phyloP scores from a whole-genome alignment of 768 basidiomycete genomes.

The Leccinum truebloodii region DNA sequence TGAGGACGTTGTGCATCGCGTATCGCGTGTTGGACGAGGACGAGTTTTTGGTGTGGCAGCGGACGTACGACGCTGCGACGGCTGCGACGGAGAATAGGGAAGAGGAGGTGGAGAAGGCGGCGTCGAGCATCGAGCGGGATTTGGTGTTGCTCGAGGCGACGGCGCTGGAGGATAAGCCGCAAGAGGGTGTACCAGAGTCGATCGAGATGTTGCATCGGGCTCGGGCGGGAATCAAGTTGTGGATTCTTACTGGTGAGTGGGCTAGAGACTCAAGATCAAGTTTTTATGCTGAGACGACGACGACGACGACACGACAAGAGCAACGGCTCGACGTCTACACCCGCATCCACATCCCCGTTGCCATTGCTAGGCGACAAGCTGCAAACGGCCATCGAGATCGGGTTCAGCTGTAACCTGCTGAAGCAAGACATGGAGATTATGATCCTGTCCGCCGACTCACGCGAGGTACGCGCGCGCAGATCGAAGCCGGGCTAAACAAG shows the following conservation, averaged over 20 bases:
- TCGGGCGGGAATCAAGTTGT: conserved; percentile 81
- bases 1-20: conserved; percentile 90
- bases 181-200: conserved; percentile 95
- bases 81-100: conserved; percentile 78
- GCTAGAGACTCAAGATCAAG: no score
- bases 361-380: conserved; percentile 78
- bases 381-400: conserved; percentile 98
- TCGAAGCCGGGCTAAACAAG: conserved; percentile 88
- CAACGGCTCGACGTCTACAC: no score
- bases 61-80: conserved; percentile 80
- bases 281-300: background rate
- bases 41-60: conserved; percentile 81
- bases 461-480: conserved; percentile 76
- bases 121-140: conserved; percentile 79
- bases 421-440: conserved; percentile 96
- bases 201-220: conserved; percentile 90
- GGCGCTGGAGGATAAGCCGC: conserved; percentile 95
- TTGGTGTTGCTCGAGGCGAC: conserved; percentile 91
- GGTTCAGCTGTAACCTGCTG: conserved; percentile 91
- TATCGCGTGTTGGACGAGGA: conserved; percentile 77
- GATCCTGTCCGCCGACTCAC: conserved; percentile 87
- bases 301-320: no score
- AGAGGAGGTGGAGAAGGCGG: conserved; percentile 88
- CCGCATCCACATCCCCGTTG: background rate
- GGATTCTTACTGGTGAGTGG: conserved; percentile 86